phyloP scores from a whole-genome alignment of 805 yeast species.

The Grigorovia yakushimaensis region DNA sequence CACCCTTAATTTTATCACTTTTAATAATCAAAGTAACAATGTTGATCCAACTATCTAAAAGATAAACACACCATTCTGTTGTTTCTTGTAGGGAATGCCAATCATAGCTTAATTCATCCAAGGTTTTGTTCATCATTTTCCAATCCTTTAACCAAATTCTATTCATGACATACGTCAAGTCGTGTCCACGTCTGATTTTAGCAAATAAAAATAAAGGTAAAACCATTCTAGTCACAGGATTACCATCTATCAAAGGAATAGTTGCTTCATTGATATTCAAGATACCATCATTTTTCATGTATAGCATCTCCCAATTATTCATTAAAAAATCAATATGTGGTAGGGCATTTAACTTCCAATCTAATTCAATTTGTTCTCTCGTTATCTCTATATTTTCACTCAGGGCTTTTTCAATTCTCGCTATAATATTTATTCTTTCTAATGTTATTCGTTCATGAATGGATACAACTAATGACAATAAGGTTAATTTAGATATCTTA shows the following conservation, averaged over 20 bases:
- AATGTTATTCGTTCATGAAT: constrained; percentile 57
- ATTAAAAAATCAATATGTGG: constrained; percentile 50
- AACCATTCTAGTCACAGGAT: constrained; percentile 52
- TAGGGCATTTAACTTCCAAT: constrained; percentile 57
- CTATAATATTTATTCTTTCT: constrained; percentile 33
- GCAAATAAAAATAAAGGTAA: constrained; percentile 60
- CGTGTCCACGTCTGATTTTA: constrained; percentile 53
- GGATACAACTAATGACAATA: constrained; percentile 49
- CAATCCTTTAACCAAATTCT: constrained; percentile 59
- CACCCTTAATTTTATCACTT: constrained; percentile 47
- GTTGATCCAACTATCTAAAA: constrained; percentile 62
- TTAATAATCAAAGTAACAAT: constrained; percentile 41
- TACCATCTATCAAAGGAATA: constrained; percentile 34
- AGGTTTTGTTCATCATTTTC: constrained; percentile 49
- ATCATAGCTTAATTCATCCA: constrained; percentile 40
- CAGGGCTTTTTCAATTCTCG: not conserved
- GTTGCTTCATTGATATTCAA: constrained; percentile 39
- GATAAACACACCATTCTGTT: constrained; percentile 45
- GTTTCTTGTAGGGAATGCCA: constrained; percentile 59
- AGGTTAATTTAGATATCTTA: constrained; percentile 31
- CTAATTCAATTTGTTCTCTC: constrained; percentile 40
- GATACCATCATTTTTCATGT: constrained; percentile 53
- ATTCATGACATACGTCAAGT: constrained; percentile 51
- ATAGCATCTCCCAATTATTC: constrained; percentile 59
- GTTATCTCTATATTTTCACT: constrained; percentile 19